phyloP scores from a whole-genome alignment of 306 rosid genomes.

The Acacia acuminata region DNA sequence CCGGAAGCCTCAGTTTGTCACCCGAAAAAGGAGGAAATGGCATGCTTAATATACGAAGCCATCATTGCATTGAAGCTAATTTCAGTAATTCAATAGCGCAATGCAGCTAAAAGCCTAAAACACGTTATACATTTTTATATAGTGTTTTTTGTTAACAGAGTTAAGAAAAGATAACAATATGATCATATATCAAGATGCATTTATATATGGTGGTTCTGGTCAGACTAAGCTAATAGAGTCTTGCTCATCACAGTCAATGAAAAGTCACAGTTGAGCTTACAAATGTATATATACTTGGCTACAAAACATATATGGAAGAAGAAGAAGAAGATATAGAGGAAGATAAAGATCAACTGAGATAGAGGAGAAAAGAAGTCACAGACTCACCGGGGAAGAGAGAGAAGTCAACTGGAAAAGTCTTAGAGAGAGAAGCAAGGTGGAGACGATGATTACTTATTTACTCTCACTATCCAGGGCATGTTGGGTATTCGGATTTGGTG shows the following conservation, averaged over 20 bases:
- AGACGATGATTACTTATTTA: too few species aligned
- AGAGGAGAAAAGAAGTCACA: not conserved
- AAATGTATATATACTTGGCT: too few species aligned
- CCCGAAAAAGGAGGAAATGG: slow-evolving; percentile 11
- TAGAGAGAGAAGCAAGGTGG: not conserved
- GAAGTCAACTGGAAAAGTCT: not conserved
- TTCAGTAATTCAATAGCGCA: too few species aligned
- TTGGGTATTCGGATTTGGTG: too few species aligned
- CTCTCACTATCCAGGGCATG: too few species aligned
- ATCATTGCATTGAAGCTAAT: not conserved
- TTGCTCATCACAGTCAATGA: too few species aligned
- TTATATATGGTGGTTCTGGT: too few species aligned
- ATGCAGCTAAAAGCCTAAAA: not conserved
- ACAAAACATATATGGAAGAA: not conserved
- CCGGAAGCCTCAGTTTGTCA: not conserved
- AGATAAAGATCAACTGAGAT: not conserved
- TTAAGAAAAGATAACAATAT: too few species aligned
- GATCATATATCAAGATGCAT: too few species aligned
- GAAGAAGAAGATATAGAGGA: not conserved
- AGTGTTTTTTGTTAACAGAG: not conserved
- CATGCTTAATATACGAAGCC: not conserved
- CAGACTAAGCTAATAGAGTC: too few species aligned
- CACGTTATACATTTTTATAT: not conserved
- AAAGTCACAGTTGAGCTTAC: too few species aligned
- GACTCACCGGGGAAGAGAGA: not conserved